Evolutionary conservation across 805 yeast species (phyloP).

Genomic region (Saturnispora halmiae): DNA sequence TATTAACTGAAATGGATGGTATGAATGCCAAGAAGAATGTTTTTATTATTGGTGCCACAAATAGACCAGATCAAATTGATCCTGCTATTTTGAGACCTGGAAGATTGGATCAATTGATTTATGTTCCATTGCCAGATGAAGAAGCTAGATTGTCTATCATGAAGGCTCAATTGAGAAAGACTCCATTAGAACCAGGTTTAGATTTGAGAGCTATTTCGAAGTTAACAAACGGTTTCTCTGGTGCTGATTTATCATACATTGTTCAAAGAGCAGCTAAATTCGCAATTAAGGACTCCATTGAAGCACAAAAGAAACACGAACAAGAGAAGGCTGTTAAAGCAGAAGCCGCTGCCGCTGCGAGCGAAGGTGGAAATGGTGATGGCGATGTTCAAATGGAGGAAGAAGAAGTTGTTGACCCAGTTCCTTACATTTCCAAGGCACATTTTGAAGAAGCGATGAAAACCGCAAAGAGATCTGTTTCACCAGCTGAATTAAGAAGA

Average conservation of each 20-base stretch:
- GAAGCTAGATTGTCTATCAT: slow-evolving; percentile 86
- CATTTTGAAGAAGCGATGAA: slow-evolving; percentile 99
- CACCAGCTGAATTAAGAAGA: slow-evolving; percentile 95
- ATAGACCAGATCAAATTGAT: slow-evolving; percentile 98
- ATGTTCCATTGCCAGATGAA: slow-evolving; percentile 98
- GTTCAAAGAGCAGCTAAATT: slow-evolving; percentile 98
- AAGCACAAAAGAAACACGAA: slow-evolving; percentile 52
- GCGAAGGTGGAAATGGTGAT: slow-evolving; percentile 19
- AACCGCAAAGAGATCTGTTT: slow-evolving; percentile 95
- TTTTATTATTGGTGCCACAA: slow-evolving; percentile 97
- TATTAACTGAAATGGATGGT: slow-evolving; percentile 98
- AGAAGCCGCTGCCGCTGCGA: slow-evolving; percentile 10
- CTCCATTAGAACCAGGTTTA: slow-evolving; percentile 96
- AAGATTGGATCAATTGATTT: slow-evolving; percentile 95
- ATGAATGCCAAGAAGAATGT: slow-evolving; percentile 99
- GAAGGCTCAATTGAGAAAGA: slow-evolving; percentile 93
- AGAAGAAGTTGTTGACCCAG: slow-evolving; percentile 82
- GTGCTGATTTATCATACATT: slow-evolving; percentile 96
- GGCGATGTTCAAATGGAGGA: slow-evolving; percentile 40
- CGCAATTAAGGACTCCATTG: slow-evolving; percentile 96
- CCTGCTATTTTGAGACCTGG: slow-evolving; percentile 99
- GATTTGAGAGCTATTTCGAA: slow-evolving; percentile 83
- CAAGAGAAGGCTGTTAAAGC: slow-evolving; percentile 46
- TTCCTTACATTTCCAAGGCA: slow-evolving; percentile 85
- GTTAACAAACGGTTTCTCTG: slow-evolving; percentile 95